Evolutionary conservation across 306 rosid species (phyloP), one percentile per base, ranked within the genome.

Genomic region (Glycine soja): DNA sequence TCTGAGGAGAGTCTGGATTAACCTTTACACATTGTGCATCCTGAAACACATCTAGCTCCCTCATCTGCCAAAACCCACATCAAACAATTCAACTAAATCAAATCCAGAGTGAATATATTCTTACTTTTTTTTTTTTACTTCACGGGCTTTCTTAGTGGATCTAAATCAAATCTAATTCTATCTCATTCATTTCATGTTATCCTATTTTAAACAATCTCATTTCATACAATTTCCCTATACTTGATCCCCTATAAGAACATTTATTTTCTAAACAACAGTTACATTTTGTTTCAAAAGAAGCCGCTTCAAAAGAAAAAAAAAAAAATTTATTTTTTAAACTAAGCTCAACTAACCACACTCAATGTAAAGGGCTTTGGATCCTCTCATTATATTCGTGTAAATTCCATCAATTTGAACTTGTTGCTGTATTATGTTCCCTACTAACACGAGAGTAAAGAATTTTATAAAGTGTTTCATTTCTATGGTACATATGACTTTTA

Each of bases 1-100:
- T 94, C 92, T 94, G 98, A 36, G 98, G 98, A 52, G 98, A 90
- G 86, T 94, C 98, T 45, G 98, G 98, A 88, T 94, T 94, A 80
- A 94, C 97, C 86, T 94, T 92, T 76, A 94, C 97, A 79, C 95
- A 94, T 15, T 89, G 80, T 4, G 94, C 91, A 84, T 34, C 75
- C 63, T 70, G 81, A 79, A 87, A 94, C 67, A 69, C 90, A 75
- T 90, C 92, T 85, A 94, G 87, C 71, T 42, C 91, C 52, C 87
- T 86, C 89, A 91, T 80, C 97, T 91, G 90, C 79, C 79, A 81
- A 53, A 83, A 79, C 36, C 82, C 81, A 79, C 66, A 56, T 67
- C 34, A 72, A 45, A 50, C 40, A 66, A 40, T 69, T 64, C 67
- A 13, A 70, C 38, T 74, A 57, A 57, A 12, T 57, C 63, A 57